Percentiles rank a stretch among this genome's conserved stretches.
Conservation (phyloP, 345 rosid genomes). For the Dimocarpus longan region DNA sequence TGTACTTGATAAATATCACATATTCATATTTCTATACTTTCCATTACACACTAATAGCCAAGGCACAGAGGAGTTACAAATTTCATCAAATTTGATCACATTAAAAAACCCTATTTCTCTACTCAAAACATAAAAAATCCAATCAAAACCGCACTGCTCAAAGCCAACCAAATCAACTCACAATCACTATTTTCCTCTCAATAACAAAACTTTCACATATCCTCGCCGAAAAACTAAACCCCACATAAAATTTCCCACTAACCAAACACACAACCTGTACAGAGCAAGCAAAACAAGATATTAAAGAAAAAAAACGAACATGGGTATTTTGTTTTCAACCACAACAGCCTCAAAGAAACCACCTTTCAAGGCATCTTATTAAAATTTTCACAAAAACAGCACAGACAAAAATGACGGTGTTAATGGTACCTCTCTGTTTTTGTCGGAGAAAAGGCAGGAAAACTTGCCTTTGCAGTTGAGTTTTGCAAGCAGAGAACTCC, state of each 20-base stretch:
- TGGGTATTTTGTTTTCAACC: not conserved
- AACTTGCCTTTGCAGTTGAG: constrained; percentile 56
- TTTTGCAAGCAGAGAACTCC: constrained; percentile 43
- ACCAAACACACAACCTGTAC: not conserved
- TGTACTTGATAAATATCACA: not conserved
- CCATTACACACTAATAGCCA: not conserved
- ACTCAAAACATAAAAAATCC: not conserved
- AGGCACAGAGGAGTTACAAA: not conserved
- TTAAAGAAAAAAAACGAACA: not conserved
- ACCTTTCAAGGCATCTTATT: not conserved
- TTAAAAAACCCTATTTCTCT: not conserved
- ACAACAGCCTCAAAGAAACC: not conserved
- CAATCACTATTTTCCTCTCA: not conserved
- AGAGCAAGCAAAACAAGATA: not conserved
- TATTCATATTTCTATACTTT: not conserved
- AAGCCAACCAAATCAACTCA: constrained; percentile 10
- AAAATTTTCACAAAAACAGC: not conserved
- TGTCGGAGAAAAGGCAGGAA: constrained; percentile 75
- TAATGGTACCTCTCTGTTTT: constrained; percentile 63
- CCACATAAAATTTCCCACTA: not conserved
- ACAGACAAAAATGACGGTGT: not conserved
- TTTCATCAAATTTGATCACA: not conserved
- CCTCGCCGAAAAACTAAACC: not conserved
- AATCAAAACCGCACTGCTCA: not conserved
- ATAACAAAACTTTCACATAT: not conserved